Percentiles rank a stretch among this genome's conserved stretches.
Conservation (phyloP, 306 rosid species). For the Cercis canadensis region DNA sequence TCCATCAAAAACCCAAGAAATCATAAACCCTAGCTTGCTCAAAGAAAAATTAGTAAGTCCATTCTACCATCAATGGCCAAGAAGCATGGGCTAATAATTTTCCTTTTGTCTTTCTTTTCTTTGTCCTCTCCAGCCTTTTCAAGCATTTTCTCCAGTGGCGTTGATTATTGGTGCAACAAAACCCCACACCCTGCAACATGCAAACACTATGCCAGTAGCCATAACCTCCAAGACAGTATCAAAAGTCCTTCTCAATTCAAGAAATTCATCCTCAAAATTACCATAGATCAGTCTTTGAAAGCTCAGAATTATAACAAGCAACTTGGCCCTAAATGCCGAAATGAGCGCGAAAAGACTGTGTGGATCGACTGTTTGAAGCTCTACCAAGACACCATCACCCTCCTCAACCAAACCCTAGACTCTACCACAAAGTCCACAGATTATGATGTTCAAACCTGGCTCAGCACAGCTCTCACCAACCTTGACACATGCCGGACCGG, state of each 20-base stretch:
- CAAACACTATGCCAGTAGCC: conserved; percentile 31
- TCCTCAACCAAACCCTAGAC: conserved; percentile 57
- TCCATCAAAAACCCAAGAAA: background rate
- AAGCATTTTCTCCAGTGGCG: conserved; percentile 7
- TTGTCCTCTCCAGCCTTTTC: conserved; percentile 29
- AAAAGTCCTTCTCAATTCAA: conserved; percentile 49
- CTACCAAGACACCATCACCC: conserved; percentile 49
- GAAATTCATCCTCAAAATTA: conserved; percentile 31
- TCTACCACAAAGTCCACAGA: conserved; percentile 35
- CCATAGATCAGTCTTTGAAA: conserved; percentile 45
- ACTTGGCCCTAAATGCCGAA: conserved; percentile 50
- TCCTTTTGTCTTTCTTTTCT: conserved; percentile 38
- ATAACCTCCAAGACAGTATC: conserved; percentile 18
- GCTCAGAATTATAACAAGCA: conserved; percentile 44
- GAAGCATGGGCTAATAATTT: conserved; percentile 12
- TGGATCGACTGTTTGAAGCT: conserved; percentile 61
- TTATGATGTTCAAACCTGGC: conserved; percentile 62
- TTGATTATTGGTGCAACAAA: conserved; percentile 58
- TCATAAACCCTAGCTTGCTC: background rate
- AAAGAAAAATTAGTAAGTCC: background rate
- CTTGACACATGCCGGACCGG: conserved; percentile 63
- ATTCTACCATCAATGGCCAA: conserved; percentile 37
- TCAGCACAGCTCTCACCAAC: conserved; percentile 57
- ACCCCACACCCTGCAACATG: conserved; percentile 65
- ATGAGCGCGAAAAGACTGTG: conserved; percentile 47